These are phyloP conservation scores for Solanum pimpinellifolium DNA, from an alignment of 257 asterid species.

Conservation along the genomic window DNA sequence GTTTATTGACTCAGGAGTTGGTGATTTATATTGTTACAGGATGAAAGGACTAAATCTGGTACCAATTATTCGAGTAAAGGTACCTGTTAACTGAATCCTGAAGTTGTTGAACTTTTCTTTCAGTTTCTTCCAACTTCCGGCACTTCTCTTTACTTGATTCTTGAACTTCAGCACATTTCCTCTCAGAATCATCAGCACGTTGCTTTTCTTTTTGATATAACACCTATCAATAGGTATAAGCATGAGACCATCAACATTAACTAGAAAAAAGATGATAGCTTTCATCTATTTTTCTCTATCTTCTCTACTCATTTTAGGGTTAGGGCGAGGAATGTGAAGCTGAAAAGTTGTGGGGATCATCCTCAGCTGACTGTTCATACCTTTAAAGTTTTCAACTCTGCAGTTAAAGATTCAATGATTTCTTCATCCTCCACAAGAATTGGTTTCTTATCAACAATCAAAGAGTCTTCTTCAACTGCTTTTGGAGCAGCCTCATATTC, in stretches of 20 bases:
- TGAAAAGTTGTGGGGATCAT: not conserved
- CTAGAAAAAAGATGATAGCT: not conserved
- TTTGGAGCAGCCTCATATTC: conserved; percentile 75
- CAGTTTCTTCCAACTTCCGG: conserved; percentile 80
- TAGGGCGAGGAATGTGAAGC: not conserved
- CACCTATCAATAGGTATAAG: conserved; percentile 26
- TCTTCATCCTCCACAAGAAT: conserved; percentile 80
- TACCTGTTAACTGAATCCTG: conserved; percentile 93
- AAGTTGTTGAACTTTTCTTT: conserved; percentile 68
- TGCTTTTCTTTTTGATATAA: conserved; percentile 53
- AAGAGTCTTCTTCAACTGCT: conserved; percentile 72
- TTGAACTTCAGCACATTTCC: conserved; percentile 47
- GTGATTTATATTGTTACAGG: not conserved
- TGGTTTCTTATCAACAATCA: conserved; percentile 47
- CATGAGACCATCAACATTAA: not conserved
- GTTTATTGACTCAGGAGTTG: not conserved
- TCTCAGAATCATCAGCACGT: conserved; percentile 78
- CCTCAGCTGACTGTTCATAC: conserved; percentile 29
- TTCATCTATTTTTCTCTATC: not conserved
- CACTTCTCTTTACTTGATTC: conserved; percentile 62
- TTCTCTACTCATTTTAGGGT: not conserved
- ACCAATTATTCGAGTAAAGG: not conserved
- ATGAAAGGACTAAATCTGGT: not conserved
- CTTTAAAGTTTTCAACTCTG: conserved; percentile 60
- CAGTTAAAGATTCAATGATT: conserved; percentile 59